Conservation (phyloP, 1,284 basidiomycete genomes). For the Violaceomyces palustris region DNA sequence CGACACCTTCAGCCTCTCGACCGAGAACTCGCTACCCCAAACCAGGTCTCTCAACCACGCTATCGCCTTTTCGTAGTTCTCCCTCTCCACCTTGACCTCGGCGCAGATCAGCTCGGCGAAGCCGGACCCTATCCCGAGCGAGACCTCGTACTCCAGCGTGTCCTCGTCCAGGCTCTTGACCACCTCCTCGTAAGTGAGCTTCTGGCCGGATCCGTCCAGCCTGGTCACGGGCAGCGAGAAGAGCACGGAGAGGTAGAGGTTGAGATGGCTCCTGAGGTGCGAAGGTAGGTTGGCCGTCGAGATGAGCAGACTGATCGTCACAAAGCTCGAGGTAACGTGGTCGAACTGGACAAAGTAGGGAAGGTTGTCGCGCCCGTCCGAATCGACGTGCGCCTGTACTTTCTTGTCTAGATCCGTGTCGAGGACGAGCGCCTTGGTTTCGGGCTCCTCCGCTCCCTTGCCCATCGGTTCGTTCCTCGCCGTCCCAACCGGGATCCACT, state of each 20-base stretch:
- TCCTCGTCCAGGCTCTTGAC: slow-evolving; percentile 84
- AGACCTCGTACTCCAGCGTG: slow-evolving; percentile 78
- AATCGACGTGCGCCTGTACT: slow-evolving; percentile 66
- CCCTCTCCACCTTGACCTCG: slow-evolving; percentile 71
- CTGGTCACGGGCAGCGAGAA: slow-evolving; percentile 81
- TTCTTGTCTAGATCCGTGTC: slow-evolving; percentile 31
- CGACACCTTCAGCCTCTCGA: slow-evolving; percentile 80
- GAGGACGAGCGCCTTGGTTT: slow-evolving; percentile 46
- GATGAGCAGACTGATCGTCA: slow-evolving; percentile 66
- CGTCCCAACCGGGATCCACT: slow-evolving; percentile 90
- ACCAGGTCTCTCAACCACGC: slow-evolving; percentile 84
- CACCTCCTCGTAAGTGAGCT: slow-evolving; percentile 79
- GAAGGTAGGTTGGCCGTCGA: slow-evolving; percentile 54
- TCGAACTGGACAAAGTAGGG: slow-evolving; percentile 89
- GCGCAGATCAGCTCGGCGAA: slow-evolving; percentile 68
- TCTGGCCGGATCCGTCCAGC: slow-evolving; percentile 61
- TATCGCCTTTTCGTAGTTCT: slow-evolving; percentile 74
- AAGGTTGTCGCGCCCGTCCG: slow-evolving; percentile 65
- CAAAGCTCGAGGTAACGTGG: slow-evolving; percentile 75
- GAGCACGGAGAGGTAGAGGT: slow-evolving; percentile 79
- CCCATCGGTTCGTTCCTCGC: slow-evolving; percentile 51
- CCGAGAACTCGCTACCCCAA: slow-evolving; percentile 74
- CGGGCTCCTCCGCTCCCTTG: slow-evolving; percentile 18
- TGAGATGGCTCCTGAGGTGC: slow-evolving; percentile 60
- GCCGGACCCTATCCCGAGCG: slow-evolving; percentile 64